phyloP scores from a whole-genome alignment of 208 protist genomes.

The Crithidia expoeki region DNA sequence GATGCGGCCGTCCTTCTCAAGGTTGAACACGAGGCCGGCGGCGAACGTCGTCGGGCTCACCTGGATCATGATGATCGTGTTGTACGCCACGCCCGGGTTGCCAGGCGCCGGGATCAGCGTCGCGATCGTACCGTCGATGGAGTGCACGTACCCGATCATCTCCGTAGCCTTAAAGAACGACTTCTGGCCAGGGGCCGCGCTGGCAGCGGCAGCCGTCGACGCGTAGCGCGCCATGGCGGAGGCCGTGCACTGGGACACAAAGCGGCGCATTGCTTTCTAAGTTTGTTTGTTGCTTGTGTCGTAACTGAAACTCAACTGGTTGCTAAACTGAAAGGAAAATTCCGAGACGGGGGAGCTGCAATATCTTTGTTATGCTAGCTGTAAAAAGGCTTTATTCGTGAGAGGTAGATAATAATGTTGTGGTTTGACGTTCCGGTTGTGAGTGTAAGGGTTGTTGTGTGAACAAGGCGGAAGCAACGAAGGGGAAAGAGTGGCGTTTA shows the following conservation, averaged over 20 bases:
- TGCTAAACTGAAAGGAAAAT: conserved; percentile 1
- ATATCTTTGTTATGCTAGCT: too few species aligned
- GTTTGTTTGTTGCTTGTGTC: neutral
- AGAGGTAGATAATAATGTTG: too few species aligned
- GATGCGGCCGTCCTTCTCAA: conserved; percentile 87
- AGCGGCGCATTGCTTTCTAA: conserved; percentile 49
- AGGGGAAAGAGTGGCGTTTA: too few species aligned
- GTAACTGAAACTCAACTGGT: neutral
- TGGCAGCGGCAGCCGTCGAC: conserved; percentile 34
- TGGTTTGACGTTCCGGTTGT: too few species aligned
- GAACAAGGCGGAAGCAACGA: too few species aligned
- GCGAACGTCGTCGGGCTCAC: conserved; percentile 80
- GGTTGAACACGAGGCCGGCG: conserved; percentile 81
- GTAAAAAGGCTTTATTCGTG: too few species aligned
- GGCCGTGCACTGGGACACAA: conserved; percentile 49
- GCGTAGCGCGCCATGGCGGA: conserved; percentile 50
- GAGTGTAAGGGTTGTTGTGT: too few species aligned
- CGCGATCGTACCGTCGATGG: conserved; percentile 88
- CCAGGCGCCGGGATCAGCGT: conserved; percentile 80
- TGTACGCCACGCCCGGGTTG: conserved; percentile 83
- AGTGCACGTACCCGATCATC: conserved; percentile 89
- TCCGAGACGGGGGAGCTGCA: neutral
- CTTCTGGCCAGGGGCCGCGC: conserved; percentile 63
- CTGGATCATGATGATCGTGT: conserved; percentile 88
- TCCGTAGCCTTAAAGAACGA: conserved; percentile 84